These are phyloP conservation scores for Psophocarpus tetragonolobus DNA, from an alignment of 306 rosid species.

Conservation along the genomic window DNA sequence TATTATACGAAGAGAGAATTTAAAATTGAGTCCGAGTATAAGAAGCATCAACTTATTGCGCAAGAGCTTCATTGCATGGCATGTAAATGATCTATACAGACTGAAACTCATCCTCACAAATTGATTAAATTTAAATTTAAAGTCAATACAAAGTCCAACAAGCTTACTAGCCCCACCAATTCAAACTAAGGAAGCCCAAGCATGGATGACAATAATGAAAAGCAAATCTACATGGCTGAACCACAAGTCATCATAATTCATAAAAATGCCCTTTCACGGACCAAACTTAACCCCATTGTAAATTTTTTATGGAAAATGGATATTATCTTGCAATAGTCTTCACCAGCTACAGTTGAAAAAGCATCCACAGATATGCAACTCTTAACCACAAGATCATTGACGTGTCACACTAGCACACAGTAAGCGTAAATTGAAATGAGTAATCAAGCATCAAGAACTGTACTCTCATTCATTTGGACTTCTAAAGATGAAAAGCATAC, in stretches of 20 bases:
- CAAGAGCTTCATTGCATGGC: background rate
- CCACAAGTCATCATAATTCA: background rate
- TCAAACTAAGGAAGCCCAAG: background rate
- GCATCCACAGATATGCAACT: background rate
- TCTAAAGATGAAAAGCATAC: background rate
- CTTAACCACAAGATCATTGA: background rate
- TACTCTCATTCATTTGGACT: slow-evolving; percentile 15
- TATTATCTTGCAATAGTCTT: background rate
- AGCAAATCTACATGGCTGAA: background rate
- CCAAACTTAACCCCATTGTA: background rate
- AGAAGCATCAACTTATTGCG: slow-evolving; percentile 10
- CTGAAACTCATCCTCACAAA: background rate
- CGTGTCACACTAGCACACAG: background rate
- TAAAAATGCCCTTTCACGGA: slow-evolving; percentile 19
- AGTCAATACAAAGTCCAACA: slow-evolving; percentile 2
- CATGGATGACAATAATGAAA: background rate
- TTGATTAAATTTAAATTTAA: background rate
- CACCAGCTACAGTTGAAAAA: background rate
- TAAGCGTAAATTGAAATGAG: background rate
- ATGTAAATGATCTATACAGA: too few species aligned
- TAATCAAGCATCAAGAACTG: background rate
- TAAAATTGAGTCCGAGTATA: background rate
- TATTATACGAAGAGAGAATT: background rate
- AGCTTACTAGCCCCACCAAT: background rate
- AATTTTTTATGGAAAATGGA: background rate